Evolutionary conservation across 2,329 filamentous ascomycete genomes (phyloP).

Genomic region (Fusarium buharicum): DNA sequence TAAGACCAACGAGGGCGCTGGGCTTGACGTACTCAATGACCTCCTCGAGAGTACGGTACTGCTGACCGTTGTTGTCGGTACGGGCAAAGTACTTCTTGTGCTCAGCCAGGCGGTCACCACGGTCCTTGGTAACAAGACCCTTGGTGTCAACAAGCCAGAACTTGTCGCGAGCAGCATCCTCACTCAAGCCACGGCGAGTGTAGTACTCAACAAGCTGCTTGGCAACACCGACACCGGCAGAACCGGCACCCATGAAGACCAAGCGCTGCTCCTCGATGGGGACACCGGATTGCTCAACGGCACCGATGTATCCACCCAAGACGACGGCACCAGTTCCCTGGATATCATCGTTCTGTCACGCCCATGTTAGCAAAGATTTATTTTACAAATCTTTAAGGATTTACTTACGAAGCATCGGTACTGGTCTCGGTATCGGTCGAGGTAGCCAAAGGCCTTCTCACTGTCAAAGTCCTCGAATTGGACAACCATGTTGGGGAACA

Average conservation of each 20-base stretch:
- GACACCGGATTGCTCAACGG: slow-evolving; percentile 85
- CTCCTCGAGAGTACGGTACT: slow-evolving; percentile 84
- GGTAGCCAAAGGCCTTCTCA: slow-evolving; percentile 86
- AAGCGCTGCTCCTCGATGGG: slow-evolving; percentile 90
- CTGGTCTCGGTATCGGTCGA: slow-evolving; percentile 86
- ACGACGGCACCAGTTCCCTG: slow-evolving; percentile 97
- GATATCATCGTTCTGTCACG: slow-evolving; percentile 82
- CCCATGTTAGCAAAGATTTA: slow-evolving; percentile 21
- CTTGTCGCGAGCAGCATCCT: slow-evolving; percentile 86
- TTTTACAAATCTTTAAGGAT: not conserved
- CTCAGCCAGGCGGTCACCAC: slow-evolving; percentile 91
- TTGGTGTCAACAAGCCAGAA: slow-evolving; percentile 99
- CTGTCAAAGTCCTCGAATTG: slow-evolving; percentile 99
- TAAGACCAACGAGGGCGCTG: slow-evolving; percentile 92
- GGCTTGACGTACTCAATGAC: slow-evolving; percentile 96
- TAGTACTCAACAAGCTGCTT: slow-evolving; percentile 99
- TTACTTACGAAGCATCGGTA: slow-evolving; percentile 82
- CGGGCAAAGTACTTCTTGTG: slow-evolving; percentile 82
- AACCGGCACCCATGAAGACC: slow-evolving; percentile 95
- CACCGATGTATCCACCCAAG: slow-evolving; percentile 80
- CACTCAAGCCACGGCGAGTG: slow-evolving; percentile 87
- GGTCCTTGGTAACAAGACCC: slow-evolving; percentile 91
- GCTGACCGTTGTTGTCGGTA: slow-evolving; percentile 70
- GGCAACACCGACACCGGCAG: slow-evolving; percentile 94
- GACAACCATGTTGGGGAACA: slow-evolving; percentile 74